A percentile compares a stretch with the other conserved stretches of the same genome.
Evolutionary conservation across 441 rosid species (phyloP).

Genomic region (Gossypium trilobum): DNA sequence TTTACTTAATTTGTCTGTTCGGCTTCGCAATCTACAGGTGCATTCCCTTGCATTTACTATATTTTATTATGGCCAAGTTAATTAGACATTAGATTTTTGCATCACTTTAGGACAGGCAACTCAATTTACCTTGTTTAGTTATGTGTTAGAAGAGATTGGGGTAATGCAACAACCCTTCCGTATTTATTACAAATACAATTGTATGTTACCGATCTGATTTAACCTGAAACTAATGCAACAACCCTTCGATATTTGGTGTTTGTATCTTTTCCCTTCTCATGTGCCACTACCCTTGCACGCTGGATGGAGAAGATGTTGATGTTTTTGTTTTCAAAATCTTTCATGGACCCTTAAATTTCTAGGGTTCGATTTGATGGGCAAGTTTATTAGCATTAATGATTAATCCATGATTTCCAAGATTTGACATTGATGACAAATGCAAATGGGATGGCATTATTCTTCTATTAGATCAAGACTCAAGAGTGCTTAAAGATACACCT

Average conservation of each 20-base stretch:
- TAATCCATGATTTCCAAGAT: neutral
- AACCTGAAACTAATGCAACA: neutral
- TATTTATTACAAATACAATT: neutral
- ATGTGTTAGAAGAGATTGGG: neutral
- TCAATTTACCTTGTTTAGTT: neutral
- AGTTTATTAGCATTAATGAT: neutral
- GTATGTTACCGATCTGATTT: neutral
- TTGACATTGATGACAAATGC: neutral
- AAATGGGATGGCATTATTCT: neutral
- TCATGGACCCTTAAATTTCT: neutral
- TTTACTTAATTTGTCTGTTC: constrained; percentile 67
- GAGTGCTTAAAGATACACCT: neutral
- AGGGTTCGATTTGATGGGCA: neutral
- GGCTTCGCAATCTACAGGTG: constrained; percentile 93
- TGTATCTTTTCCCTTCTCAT: neutral
- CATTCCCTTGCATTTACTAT: constrained; percentile 7
- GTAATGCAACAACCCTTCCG: neutral
- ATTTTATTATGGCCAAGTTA: neutral
- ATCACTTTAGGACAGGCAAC: neutral
- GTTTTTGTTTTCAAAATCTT: neutral
- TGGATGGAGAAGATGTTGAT: neutral
- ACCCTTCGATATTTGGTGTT: neutral
- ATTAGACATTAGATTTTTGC: neutral
- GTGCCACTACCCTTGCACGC: neutral
- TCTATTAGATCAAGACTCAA: neutral